These are phyloP conservation scores for Backusella morwellensis DNA, from an alignment of 192 early-diverging fungal species.

Conservation along the genomic window DNA sequence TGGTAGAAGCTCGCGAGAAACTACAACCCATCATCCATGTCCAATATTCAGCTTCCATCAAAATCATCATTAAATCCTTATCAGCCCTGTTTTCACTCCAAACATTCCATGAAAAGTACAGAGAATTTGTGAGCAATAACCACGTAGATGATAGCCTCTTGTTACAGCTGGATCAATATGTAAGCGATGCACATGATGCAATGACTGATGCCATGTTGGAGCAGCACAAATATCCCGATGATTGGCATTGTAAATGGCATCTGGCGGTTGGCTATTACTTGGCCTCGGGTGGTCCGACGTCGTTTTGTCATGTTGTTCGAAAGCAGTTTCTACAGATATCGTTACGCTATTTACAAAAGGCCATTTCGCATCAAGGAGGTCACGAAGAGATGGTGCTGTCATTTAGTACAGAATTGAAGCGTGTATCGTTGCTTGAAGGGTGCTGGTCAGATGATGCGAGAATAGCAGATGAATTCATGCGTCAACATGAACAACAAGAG, in stretches of 20 bases:
- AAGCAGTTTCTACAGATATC: slow-evolving; percentile 13
- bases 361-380: background rate
- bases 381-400: background rate
- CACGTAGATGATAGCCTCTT: background rate
- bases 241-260: slow-evolving; percentile 19
- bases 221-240: background rate
- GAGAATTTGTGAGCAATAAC: background rate
- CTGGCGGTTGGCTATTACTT: slow-evolving; percentile 17
- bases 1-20: background rate
- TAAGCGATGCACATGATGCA: background rate
- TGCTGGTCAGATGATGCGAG: background rate
- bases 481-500: background rate
- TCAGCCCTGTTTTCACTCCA: background rate
- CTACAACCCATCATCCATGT: background rate
- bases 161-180: background rate
- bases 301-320: background rate
- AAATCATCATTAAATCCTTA: background rate
- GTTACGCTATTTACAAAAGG: background rate
- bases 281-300: background rate
- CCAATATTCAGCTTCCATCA: background rate
- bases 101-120: background rate
- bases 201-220: slow-evolving; percentile 4
- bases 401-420: background rate
- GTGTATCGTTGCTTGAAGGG: background rate
- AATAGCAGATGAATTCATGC: background rate